A percentile compares a stretch with the other conserved stretches of the same genome.
These are phyloP conservation scores for Colletotrichum sp. DNA, from an alignment of 2,329 filamentous ascomycete genomes.

Conservation along the genomic window DNA sequence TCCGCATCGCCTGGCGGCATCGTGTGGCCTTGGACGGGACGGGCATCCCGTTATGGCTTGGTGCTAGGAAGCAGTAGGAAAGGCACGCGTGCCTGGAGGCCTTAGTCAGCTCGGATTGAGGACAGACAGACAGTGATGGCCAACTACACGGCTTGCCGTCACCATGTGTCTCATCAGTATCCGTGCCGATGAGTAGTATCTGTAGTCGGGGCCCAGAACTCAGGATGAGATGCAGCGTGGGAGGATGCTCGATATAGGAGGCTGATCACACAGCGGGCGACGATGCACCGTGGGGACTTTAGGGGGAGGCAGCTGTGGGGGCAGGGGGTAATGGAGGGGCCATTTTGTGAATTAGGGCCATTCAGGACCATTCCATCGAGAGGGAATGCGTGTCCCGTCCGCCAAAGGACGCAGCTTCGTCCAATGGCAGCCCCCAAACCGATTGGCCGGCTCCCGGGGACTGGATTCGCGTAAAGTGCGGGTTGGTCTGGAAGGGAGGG, in stretches of 20 bases:
- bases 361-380: slow-evolving; percentile 11
- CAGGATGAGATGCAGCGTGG: not conserved
- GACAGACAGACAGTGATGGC: not conserved
- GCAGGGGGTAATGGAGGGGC: slow-evolving; percentile 5
- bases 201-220: not conserved
- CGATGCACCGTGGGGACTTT: slow-evolving; percentile 12
- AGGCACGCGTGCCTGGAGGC: not conserved
- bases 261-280: not conserved
- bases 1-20: not conserved
- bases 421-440: not conserved
- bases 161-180: not conserved
- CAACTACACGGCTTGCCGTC: not conserved
- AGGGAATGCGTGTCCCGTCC: slow-evolving; percentile 6
- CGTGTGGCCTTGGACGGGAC: not conserved
- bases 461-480: slow-evolving; percentile 18
- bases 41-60: not conserved
- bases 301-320: slow-evolving; percentile 13
- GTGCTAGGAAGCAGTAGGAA: not conserved
- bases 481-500: slow-evolving; percentile 14
- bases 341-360: not conserved
- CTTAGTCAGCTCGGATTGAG: not conserved
- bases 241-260: not conserved
- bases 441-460: not conserved
- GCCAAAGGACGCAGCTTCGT: not conserved
- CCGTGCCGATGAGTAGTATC: not conserved